A percentile compares a stretch with the other conserved stretches of the same genome.
phyloP scores from a whole-genome alignment of 1,284 basidiomycete genomes.

The Puccinia triticina region DNA sequence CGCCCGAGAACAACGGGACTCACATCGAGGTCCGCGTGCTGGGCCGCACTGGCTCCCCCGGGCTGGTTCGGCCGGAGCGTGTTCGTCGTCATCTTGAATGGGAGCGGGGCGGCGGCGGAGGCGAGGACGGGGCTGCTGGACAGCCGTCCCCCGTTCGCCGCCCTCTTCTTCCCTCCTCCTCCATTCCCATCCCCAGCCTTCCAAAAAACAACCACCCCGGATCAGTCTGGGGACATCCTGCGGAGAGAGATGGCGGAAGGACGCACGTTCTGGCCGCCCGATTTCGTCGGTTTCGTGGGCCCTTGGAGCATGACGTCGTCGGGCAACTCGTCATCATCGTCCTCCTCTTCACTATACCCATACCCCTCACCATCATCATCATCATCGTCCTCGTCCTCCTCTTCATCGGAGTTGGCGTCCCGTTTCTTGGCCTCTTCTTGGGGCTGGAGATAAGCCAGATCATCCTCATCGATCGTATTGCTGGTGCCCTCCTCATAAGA shows the following conservation, averaged over 20 bases:
- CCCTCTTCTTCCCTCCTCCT: neutral
- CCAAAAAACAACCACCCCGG: neutral
- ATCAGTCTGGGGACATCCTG: neutral
- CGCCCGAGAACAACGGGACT: no score
- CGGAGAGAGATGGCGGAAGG: no score
- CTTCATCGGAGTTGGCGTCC: neutral
- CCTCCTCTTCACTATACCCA: constrained; percentile 22
- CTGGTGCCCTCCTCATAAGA: constrained; percentile 47
- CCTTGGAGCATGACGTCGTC: neutral
- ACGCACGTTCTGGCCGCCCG: constrained; percentile 2
- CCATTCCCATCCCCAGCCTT: neutral
- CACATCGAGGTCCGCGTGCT: no score
- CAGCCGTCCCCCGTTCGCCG: neutral
- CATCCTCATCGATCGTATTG: constrained; percentile 36
- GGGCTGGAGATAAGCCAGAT: constrained; percentile 40
- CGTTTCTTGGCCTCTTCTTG: constrained; percentile 32
- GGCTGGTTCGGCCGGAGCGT: neutral
- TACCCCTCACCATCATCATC: constrained; percentile 4
- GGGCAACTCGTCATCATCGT: constrained; percentile 6
- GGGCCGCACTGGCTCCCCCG: no score
- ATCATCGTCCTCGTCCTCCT: constrained; percentile 24
- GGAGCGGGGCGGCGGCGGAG: neutral
- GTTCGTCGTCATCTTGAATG: constrained; percentile 11
- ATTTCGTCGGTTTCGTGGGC: constrained; percentile 3
- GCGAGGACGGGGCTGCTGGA: neutral